Evolutionary conservation across 2,329 filamentous ascomycete genomes (phyloP), one percentile per base, ranked within the genome.

Genomic region (Diaporthe citriasiana): DNA sequence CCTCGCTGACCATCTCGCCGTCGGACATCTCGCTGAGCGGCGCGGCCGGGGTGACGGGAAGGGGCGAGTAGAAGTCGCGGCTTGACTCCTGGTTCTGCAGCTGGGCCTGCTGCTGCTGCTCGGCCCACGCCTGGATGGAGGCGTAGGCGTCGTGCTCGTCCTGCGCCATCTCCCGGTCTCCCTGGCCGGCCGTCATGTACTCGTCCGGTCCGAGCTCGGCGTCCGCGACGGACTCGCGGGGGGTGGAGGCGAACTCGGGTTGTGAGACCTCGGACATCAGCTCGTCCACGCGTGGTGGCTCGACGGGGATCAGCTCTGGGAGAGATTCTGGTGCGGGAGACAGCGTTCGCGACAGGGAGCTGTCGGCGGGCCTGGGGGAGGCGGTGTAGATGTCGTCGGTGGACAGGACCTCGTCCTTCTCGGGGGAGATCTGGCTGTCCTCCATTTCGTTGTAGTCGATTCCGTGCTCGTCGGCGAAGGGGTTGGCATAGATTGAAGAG

Each of bases 91-190:
- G 70, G 47, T 71, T 71, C 56, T 71, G 45, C 53, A 30, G 40
- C 47, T 71, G 70, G 1, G 56, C 70, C 47, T 71, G 70, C 12
- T 77, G 76, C 6, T 87, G 88, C 73, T 86, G 83, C 77, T 90
- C 87, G 1, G 90, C 90, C 90, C 91, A 92, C 0, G 90, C 91
- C 79, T 92, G 89, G 77, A 92, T 92, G 1, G 89, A 90, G 59
- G 88, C 87, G 78, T 88, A 92, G 1, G 88, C 86, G 19, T 88
- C 85, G 19, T 84, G 79, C 7, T 47, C 55, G 33, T 60, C 69
- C 27, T 80, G 81, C 72, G 86, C 82, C 4, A 87, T 84, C 17
- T 22, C 40, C 25, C 53, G 60, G 47, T 68, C 69, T 10, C n/a
- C 25, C 77, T 88, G 85, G 55, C 87, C 85, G 12, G 88, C 86